These are phyloP conservation scores for Mrakiaceae sp. DNA, from an alignment of 1,284 basidiomycete genomes.

Conservation along the genomic window DNA sequence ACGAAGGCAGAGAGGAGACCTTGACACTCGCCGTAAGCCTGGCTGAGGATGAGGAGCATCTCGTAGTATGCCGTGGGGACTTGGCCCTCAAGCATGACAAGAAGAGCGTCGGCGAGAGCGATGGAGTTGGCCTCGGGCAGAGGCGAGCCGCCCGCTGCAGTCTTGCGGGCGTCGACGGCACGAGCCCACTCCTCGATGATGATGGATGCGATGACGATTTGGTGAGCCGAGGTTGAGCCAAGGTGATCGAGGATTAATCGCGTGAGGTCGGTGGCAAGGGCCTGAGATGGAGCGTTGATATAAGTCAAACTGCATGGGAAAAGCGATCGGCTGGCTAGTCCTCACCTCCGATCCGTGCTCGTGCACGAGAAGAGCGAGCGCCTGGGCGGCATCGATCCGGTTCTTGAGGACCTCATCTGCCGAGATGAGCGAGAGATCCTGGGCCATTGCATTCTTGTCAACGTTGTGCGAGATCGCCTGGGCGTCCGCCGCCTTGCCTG, in stretches of 20 bases:
- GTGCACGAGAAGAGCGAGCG: constrained; percentile 55
- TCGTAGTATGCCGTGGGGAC: constrained; percentile 80
- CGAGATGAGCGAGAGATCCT: constrained; percentile 76
- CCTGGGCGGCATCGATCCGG: constrained; percentile 66
- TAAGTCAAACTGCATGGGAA: neutral
- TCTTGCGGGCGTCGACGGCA: constrained; percentile 20
- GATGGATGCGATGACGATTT: constrained; percentile 72
- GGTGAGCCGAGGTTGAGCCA: constrained; percentile 78
- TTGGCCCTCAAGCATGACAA: constrained; percentile 59
- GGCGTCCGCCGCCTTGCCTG: constrained; percentile 30
- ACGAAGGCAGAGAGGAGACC: constrained; percentile 69
- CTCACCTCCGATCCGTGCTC: constrained; percentile 44
- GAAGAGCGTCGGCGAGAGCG: constrained; percentile 54
- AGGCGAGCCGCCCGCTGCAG: constrained; percentile 16
- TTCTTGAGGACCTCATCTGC: constrained; percentile 71
- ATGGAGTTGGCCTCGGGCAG: constrained; percentile 40
- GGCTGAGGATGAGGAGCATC: constrained; percentile 69
- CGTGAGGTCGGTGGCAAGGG: neutral
- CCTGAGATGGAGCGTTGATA: neutral
- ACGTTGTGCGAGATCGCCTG: constrained; percentile 60
- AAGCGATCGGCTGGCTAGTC: too few species aligned
- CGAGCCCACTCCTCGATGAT: constrained; percentile 87
- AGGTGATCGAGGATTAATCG: constrained; percentile 56
- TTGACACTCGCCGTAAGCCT: constrained; percentile 70
- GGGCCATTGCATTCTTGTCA: constrained; percentile 88